Conservation (phyloP, 345 rosid genomes). For the Eucalyptus cloeziana region DNA sequence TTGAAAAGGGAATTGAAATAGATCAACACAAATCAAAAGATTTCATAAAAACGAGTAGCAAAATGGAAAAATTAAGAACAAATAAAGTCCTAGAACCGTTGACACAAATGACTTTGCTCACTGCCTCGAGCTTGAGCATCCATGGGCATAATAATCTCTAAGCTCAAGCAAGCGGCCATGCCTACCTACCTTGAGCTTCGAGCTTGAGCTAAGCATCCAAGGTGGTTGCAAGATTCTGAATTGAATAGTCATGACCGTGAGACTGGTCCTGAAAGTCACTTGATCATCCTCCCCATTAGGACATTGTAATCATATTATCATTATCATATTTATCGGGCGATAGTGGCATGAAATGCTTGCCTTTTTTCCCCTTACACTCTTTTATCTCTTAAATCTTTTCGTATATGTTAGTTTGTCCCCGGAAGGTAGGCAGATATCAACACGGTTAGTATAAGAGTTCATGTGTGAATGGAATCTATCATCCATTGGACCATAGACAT, state of each 20-base stretch:
- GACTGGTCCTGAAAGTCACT: neutral
- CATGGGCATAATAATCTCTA: neutral
- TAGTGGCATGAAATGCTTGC: neutral
- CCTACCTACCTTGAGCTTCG: neutral
- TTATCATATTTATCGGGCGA: neutral
- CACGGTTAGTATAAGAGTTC: neutral
- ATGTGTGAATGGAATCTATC: neutral
- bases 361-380: neutral
- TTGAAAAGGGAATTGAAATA: neutral
- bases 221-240: fast-evolving
- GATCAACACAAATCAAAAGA: neutral
- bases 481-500: neutral
- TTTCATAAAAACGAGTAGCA: fast-evolving
- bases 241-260: fast-evolving
- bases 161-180: neutral
- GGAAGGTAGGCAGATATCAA: neutral
- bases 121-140: fast-evolving
- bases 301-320: neutral
- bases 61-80: neutral
- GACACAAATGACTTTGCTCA: neutral
- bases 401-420: neutral
- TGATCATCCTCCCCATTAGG: neutral
- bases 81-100: fast-evolving
- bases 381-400: neutral
- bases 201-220: neutral